phyloP scores from a whole-genome alignment of 805 yeast species.

The Ogataea thermomethanolica region DNA sequence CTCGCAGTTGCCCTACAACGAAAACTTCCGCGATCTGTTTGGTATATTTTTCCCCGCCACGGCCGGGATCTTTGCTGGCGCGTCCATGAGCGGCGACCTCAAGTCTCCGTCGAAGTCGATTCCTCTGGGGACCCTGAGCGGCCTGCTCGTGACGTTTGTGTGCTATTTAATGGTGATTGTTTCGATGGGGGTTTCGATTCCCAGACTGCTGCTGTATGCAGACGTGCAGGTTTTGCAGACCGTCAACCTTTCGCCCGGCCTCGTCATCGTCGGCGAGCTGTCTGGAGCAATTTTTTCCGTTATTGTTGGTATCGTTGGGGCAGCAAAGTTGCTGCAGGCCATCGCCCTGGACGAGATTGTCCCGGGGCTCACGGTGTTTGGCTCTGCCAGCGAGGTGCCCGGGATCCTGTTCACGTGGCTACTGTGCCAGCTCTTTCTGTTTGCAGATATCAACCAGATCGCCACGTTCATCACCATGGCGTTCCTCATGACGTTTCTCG shows the following conservation, averaged over 20 bases:
- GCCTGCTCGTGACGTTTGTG: constrained; percentile 69
- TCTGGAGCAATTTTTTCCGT: constrained; percentile 90
- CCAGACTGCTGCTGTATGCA: constrained; percentile 68
- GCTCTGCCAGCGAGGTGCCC: constrained; percentile 47
- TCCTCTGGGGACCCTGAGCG: constrained; percentile 91
- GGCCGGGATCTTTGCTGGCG: constrained; percentile 98
- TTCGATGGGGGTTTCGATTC: constrained; percentile 74
- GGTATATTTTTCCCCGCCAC: constrained; percentile 98
- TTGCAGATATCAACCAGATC: constrained; percentile 89
- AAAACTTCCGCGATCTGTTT: constrained; percentile 80
- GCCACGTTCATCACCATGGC: constrained; percentile 98
- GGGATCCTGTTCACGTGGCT: constrained; percentile 77
- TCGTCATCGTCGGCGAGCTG: constrained; percentile 84
- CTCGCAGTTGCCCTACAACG: constrained; percentile 56
- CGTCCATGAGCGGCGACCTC: constrained; percentile 96
- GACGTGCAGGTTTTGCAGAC: constrained; percentile 88
- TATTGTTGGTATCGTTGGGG: constrained; percentile 94
- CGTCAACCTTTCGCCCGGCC: constrained; percentile 60
- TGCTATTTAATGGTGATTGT: constrained; percentile 79
- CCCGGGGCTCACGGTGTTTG: constrained; percentile 70
- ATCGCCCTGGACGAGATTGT: constrained; percentile 83
- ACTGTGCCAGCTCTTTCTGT: constrained; percentile 77
- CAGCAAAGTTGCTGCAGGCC: constrained; percentile 87
- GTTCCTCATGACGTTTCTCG: constrained; percentile 91
- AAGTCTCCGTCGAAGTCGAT: constrained; percentile 82